Base-by-base conservation (phyloP, 129 eudicot species). In the Pulicaria dysenterica region DNA sequence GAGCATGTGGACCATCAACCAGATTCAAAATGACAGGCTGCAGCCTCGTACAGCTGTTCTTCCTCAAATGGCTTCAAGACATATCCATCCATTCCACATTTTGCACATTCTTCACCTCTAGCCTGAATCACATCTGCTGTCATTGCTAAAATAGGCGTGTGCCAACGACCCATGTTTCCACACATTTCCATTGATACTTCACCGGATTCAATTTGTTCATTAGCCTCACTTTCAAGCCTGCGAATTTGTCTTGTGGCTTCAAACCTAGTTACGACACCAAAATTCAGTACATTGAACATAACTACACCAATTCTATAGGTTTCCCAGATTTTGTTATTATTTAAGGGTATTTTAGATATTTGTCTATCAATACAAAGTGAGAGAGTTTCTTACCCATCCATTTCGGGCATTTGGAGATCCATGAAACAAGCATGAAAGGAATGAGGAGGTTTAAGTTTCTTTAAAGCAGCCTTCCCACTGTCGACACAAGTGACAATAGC, bases 381-480 rank as follows among this genome's bases (percentile, higher is more conserved):
- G 48, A 64, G 49, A 69, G 45, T 13, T n/a, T 5, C 37, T 73
- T 79, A 94, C 99, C 99, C 99, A 60, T 94, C 97, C 96, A 94
- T 83, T 83, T 81, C 97, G 4, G 99, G 99, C 99, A 94, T 94
- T 72, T 94, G 99, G 74, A 94, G 86, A 86, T 94, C 99, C 99
- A 94, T 94, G 70, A 94, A 94, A 79, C 99, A 94, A 72, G 99
- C 96, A 76, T 90, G 94, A 69, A 87, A 94, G 3, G 19, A 31
- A 36, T 94, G 99, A 49, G 99, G 97, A 2, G 94, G 93, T 19
- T 79, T 77, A 66, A 94, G 99, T 75, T 46, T 77, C 70, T 67
- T 67, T 5, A 88, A 36, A 19, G 96, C 96, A 51, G 77, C 80
- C 61, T 83, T 81, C 62, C 96, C 99, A 73, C 93, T 83, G 5